Conservation (phyloP, 805 yeast genomes). For the Candida sphagnicola region DNA sequence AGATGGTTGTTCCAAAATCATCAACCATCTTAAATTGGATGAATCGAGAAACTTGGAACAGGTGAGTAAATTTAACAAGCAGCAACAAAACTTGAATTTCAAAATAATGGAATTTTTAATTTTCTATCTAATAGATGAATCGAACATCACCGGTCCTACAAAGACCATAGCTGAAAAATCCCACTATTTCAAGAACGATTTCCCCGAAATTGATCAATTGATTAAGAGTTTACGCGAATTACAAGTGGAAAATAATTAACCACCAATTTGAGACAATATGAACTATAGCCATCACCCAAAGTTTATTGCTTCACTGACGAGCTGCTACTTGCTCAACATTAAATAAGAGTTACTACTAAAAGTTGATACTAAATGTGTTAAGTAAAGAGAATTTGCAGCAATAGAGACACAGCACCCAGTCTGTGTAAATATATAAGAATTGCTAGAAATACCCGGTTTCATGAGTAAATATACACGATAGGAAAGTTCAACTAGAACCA, state of each 20-base stretch:
- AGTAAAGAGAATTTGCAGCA: no score
- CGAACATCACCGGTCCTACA: constrained; percentile 3
- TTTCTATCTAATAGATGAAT: constrained; percentile 65
- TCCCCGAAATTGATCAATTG: constrained; percentile 37
- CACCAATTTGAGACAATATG: no score
- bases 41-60: constrained; percentile 6
- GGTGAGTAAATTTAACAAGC: constrained; percentile 3
- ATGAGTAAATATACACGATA: no score
- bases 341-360: no score
- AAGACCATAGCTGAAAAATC: constrained; percentile 27
- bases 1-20: constrained; percentile 52
- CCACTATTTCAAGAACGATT: constrained; percentile 29
- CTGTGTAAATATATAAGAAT: no score
- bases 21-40: constrained; percentile 32
- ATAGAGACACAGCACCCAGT: no score
- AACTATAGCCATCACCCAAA: no score
- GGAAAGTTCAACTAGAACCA: no score
- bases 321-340: no score
- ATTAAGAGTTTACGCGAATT: constrained; percentile 34
- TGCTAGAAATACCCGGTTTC: no score
- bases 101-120: constrained; percentile 66
- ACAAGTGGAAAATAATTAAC: not conserved
- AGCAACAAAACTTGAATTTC: constrained; percentile 51
- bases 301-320: no score
- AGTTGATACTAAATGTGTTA: no score